Evolutionary conservation across 2,329 filamentous ascomycete species (phyloP).

Genomic region (Delphinella strobiligena): DNA sequence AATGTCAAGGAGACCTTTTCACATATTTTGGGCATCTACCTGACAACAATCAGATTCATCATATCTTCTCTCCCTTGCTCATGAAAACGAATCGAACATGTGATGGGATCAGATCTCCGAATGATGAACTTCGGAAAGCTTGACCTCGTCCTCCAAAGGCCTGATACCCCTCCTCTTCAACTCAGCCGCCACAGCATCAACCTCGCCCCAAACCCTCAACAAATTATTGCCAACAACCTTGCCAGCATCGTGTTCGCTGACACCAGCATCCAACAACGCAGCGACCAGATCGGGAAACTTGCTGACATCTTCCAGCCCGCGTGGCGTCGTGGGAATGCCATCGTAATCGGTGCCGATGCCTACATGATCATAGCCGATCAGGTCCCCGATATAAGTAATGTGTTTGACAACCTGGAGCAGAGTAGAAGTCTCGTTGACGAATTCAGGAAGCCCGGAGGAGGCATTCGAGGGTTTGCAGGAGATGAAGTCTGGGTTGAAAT

Average conservation of each 20-base stretch:
- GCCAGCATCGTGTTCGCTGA: constrained; percentile 60
- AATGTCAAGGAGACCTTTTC: too few species aligned
- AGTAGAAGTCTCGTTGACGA: constrained; percentile 57
- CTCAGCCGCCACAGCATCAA: constrained; percentile 56
- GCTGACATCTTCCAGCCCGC: constrained; percentile 72
- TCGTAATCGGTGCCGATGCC: constrained; percentile 87
- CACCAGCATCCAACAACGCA: constrained; percentile 59
- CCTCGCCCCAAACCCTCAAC: constrained; percentile 71
- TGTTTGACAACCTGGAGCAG: constrained; percentile 68
- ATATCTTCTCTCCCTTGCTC: too few species aligned
- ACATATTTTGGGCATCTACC: too few species aligned
- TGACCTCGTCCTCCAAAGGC: constrained; percentile 33
- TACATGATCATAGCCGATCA: constrained; percentile 79
- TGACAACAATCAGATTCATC: too few species aligned
- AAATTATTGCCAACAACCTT: constrained; percentile 74
- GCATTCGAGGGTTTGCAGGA: constrained; percentile 51
- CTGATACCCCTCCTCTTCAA: constrained; percentile 41
- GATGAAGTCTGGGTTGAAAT: constrained; percentile 74
- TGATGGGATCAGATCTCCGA: too few species aligned
- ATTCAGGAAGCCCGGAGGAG: constrained; percentile 51
- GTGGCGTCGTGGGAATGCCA: constrained; percentile 54
- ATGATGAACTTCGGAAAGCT: constrained; percentile 11
- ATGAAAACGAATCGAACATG: too few species aligned
- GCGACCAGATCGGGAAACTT: constrained; percentile 70
- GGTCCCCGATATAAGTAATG: constrained; percentile 67